Evolutionary conservation across 345 rosid genomes (phyloP).

Genomic region (Citrus sp.): DNA sequence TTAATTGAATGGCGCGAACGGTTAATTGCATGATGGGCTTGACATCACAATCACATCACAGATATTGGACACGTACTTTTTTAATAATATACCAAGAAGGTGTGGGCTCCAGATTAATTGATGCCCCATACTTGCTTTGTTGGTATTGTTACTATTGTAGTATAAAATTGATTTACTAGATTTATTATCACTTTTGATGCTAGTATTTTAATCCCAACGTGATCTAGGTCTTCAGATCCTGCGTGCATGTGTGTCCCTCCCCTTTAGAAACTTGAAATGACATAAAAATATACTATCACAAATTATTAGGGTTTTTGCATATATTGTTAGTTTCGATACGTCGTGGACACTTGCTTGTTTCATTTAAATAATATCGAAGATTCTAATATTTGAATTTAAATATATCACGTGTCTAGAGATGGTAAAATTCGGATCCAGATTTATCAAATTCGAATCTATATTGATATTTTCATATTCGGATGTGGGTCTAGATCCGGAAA

Average conservation of each 20-base stretch:
- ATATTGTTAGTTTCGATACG: no score
- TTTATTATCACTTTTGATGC: background rate
- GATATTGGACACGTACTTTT: background rate
- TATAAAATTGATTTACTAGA: background rate
- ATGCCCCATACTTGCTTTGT: background rate
- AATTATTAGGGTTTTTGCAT: no score
- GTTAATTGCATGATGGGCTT: background rate
- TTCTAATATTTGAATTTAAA: no score
- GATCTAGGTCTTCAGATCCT: no score
- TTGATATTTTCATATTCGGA: no score
- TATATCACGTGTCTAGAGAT: no score
- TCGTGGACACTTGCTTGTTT: no score
- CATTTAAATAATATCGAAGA: no score
- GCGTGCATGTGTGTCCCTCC: background rate
- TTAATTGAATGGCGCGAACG: background rate
- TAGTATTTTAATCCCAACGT: background rate
- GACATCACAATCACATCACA: background rate
- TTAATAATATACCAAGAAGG: background rate
- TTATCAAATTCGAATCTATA: accelerated
- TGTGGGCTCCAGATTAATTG: background rate
- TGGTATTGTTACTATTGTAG: background rate
- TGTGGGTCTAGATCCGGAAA: accelerated
- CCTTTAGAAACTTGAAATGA: no score
- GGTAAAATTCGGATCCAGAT: accelerated
- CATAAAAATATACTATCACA: no score